Evolutionary conservation across 2,329 filamentous ascomycete genomes (phyloP).

Genomic region (Verticillium dahliae): DNA sequence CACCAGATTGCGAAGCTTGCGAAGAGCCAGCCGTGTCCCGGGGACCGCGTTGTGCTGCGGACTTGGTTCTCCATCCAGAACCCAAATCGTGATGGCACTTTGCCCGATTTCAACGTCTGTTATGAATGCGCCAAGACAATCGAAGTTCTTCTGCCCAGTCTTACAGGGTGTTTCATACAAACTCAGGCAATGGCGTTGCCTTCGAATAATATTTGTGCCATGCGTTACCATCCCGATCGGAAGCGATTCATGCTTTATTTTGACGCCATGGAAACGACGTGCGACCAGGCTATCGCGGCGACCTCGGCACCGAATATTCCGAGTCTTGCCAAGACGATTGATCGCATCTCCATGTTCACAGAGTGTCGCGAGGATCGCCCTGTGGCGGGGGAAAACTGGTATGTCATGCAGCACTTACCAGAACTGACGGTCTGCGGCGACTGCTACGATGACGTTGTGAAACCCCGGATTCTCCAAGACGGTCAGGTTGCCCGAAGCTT

Average conservation of each 20-base stretch:
- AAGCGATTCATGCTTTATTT: conserved; percentile 54
- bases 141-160: conserved; percentile 65
- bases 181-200: conserved; percentile 38
- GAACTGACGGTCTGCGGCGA: conserved; percentile 81
- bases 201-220: conserved; percentile 55
- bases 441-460: conserved; percentile 77
- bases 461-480: conserved; percentile 52
- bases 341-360: conserved; percentile 47
- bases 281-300: conserved; percentile 40
- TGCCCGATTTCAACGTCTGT: conserved; percentile 71
- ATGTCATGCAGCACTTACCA: conserved; percentile 67
- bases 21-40: conserved; percentile 50
- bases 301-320: conserved; percentile 47
- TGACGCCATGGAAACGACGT: conserved; percentile 51
- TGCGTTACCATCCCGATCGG: conserved; percentile 51
- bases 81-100: conserved; percentile 52
- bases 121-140: conserved; percentile 66
- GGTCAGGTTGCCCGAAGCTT: conserved; percentile 59
- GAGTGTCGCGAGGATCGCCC: conserved; percentile 63
- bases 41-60: conserved; percentile 45
- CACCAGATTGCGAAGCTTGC: conserved; percentile 51
- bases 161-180: conserved; percentile 60
- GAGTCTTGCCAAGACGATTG: conserved; percentile 58
- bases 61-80: conserved; percentile 74
- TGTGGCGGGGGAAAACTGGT: conserved; percentile 61